Percentiles rank a stretch among this genome's conserved stretches.
phyloP scores from a whole-genome alignment of 2,329 filamentous ascomycete species.

The Colletotrichum chrysophilum region DNA sequence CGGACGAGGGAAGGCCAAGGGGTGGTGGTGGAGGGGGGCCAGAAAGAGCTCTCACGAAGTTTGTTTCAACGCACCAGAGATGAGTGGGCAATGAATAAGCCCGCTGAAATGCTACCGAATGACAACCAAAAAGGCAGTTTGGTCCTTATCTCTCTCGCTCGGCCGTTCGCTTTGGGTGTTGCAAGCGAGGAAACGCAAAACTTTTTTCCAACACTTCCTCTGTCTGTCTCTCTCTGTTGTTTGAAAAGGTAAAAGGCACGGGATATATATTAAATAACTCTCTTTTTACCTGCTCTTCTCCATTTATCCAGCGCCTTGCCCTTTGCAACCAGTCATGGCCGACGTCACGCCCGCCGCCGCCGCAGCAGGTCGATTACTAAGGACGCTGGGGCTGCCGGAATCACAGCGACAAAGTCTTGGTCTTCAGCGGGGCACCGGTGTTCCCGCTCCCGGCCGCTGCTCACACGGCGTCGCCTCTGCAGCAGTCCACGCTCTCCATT shows the following conservation, averaged over 20 bases:
- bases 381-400: constrained; percentile 24
- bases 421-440: constrained; percentile 8
- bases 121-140: not conserved
- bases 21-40: not conserved
- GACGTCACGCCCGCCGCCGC: constrained; percentile 20
- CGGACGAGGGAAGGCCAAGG: not conserved
- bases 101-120: not conserved
- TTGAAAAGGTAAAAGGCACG: not conserved
- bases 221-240: not conserved
- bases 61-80: constrained; percentile 3
- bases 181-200: not conserved
- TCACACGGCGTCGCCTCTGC: constrained; percentile 5
- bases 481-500: not conserved
- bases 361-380: constrained; percentile 39
- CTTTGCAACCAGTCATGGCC: constrained; percentile 7
- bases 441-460: not conserved
- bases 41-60: constrained; percentile 12
- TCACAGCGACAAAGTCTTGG: not conserved
- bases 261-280: not conserved
- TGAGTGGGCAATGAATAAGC: constrained; percentile 2
- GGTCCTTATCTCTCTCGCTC: not conserved
- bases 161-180: not conserved
- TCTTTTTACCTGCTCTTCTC: not conserved
- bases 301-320: not conserved
- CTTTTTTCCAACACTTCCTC: not conserved